Evolutionary conservation across 208 protist species (phyloP).

Genomic region (Novymonas esmeraldas): DNA sequence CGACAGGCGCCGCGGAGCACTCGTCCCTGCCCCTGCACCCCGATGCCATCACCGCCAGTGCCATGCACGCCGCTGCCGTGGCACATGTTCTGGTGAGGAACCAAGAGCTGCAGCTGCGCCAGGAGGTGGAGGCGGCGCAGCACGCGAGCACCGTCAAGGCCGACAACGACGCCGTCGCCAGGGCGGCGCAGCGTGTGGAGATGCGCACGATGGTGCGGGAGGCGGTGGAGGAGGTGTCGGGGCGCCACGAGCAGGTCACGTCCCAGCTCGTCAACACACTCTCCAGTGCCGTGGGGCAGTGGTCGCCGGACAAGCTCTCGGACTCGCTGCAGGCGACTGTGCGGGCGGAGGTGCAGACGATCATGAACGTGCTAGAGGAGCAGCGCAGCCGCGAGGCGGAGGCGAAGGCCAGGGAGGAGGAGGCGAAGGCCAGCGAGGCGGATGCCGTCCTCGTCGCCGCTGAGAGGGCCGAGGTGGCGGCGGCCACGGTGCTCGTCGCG

Average conservation of each 20-base stretch:
- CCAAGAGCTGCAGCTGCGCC: slow-evolving; percentile 29
- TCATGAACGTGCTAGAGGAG: slow-evolving; percentile 51
- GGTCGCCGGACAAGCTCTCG: slow-evolving; percentile 60
- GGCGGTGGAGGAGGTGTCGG: slow-evolving; percentile 63
- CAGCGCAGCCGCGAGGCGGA: neutral
- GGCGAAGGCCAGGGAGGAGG: neutral
- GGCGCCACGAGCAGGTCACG: slow-evolving; percentile 67
- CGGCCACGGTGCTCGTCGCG: neutral
- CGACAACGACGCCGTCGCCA: slow-evolving; percentile 26
- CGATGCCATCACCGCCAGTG: slow-evolving; percentile 16
- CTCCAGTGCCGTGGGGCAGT: slow-evolving; percentile 57
- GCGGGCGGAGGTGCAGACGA: slow-evolving; percentile 35
- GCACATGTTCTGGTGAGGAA: slow-evolving; percentile 23
- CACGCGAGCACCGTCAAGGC: slow-evolving; percentile 15
- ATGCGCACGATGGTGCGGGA: slow-evolving; percentile 59
- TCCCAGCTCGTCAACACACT: slow-evolving; percentile 63
- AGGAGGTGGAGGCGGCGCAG: slow-evolving; percentile 17
- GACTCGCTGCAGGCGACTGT: slow-evolving; percentile 53
- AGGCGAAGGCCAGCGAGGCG: neutral
- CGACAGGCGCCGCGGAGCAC: too few species aligned
- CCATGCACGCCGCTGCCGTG: slow-evolving; percentile 23
- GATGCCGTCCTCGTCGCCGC: neutral
- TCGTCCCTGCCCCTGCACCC: too few species aligned
- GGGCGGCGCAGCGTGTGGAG: slow-evolving; percentile 35
- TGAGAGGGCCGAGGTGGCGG: neutral